phyloP scores from a whole-genome alignment of 1,139 yeast species.

The Pichia sp. region DNA sequence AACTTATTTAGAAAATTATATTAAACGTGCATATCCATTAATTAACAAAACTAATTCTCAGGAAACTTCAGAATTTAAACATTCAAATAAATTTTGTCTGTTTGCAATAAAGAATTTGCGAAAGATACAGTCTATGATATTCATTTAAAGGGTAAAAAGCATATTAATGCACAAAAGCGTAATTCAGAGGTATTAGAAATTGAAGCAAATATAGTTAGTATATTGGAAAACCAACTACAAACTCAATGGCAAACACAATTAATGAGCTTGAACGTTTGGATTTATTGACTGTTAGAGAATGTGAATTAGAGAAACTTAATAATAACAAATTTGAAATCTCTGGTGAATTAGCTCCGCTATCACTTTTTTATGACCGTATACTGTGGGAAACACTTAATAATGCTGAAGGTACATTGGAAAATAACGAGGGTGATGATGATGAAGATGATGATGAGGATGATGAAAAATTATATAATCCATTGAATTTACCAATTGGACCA shows the following conservation, averaged over 20 bases:
- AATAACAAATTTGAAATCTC: slow-evolving; percentile 29
- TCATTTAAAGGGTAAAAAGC: slow-evolving; percentile 76
- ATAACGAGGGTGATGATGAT: slow-evolving; percentile 19
- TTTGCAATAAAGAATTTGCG: slow-evolving; percentile 61
- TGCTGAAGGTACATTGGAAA: no score
- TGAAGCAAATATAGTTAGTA: slow-evolving; percentile 34
- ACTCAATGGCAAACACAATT: slow-evolving; percentile 43
- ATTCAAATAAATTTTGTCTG: slow-evolving; percentile 40
- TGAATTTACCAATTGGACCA: slow-evolving; percentile 71
- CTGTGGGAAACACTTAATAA: slow-evolving; percentile 12
- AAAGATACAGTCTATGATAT: slow-evolving; percentile 59
- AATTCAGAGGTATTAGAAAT: slow-evolving; percentile 18
- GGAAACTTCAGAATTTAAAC: background rate
- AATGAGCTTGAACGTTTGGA: slow-evolving; percentile 59
- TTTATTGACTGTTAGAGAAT: slow-evolving; percentile 71
- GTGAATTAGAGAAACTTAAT: slow-evolving; percentile 48
- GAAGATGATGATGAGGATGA: slow-evolving; percentile 23
- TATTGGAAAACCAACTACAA: slow-evolving; percentile 33
- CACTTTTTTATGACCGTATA: slow-evolving; percentile 17
- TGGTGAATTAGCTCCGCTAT: slow-evolving; percentile 4
- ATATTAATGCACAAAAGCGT: slow-evolving; percentile 36
- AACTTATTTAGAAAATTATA: slow-evolving; percentile 42
- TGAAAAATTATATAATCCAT: slow-evolving; percentile 34
- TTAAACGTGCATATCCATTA: slow-evolving; percentile 47
- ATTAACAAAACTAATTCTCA: slow-evolving; percentile 15